Evolutionary conservation across 108 stramenopile species (phyloP).

Genomic region (Seminavis robusta): DNA sequence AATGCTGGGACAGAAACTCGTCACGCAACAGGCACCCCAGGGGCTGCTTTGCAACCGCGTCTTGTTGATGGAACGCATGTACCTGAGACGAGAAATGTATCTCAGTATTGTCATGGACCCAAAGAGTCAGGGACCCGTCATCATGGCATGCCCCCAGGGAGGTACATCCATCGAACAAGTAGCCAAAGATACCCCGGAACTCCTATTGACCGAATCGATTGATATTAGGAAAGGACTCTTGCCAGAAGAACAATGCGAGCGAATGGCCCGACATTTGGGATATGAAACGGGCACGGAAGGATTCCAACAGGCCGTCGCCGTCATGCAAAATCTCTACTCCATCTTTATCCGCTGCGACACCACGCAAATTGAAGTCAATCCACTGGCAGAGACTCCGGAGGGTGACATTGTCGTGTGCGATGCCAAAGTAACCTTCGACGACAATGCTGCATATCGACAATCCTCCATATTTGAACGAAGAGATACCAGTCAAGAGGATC

Average conservation of each 20-base stretch:
- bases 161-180: slow-evolving; percentile 88
- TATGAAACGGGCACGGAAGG: slow-evolving; percentile 25
- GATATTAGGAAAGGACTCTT: slow-evolving; percentile 79
- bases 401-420: slow-evolving; percentile 74
- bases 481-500: slow-evolving; percentile 85
- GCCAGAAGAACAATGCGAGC: slow-evolving; percentile 47
- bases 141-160: slow-evolving; percentile 71
- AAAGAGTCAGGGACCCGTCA: slow-evolving; percentile 70
- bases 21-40: slow-evolving; percentile 79
- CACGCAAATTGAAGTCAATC: slow-evolving; percentile 93
- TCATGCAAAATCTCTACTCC: slow-evolving; percentile 78
- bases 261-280: slow-evolving; percentile 54
- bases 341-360: slow-evolving; percentile 80
- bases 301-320: slow-evolving; percentile 39
- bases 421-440: slow-evolving; percentile 93
- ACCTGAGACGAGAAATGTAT: slow-evolving; percentile 83
- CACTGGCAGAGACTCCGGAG: slow-evolving; percentile 77
- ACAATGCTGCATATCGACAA: slow-evolving; percentile 86
- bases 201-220: slow-evolving; percentile 76
- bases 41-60: slow-evolving; percentile 76
- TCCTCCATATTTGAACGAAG: slow-evolving; percentile 64
- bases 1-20: slow-evolving; percentile 65
- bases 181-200: slow-evolving; percentile 61
- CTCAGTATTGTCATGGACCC: slow-evolving; percentile 85
- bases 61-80: slow-evolving; percentile 72